Base-by-base conservation (phyloP, 768 basidiomycete genomes). In the Chlorophyllum brunneum region DNA sequence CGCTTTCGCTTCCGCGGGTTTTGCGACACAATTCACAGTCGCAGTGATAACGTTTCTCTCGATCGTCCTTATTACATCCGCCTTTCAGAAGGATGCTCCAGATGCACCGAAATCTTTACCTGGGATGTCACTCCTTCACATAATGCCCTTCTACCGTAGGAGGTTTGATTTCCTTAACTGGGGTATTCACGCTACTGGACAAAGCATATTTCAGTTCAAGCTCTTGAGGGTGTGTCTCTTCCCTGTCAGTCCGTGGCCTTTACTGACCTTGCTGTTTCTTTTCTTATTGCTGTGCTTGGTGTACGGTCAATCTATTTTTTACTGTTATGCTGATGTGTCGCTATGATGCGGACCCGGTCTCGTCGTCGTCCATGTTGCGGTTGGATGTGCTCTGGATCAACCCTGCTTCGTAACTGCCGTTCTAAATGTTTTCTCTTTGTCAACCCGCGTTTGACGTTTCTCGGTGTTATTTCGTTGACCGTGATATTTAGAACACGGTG, bases 91-190 rank as follows among this genome's bases (percentile, higher is more conserved):
- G 50, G 76, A 79, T 54, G 72, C 67, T 27, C 63, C 69, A 11
- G 80, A 83, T 58, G 65, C 75, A 36, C 82, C 87, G 45, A 72
- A 70, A 40, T 71, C 70, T 46, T 71, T 89, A 5, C 86, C 86
- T 37, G 79, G 82, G 37, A 70, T 72, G 36, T 76, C 78, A 52
- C 69, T 85, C 50, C 74, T 80, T 59, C 75, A 79, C 56, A 82
- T 85, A 49, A 62, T 70, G 26, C 80, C 85, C 13, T 90, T 90
- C 74, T 88, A 88, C 64, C 79, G 77, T 40, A 70, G 68, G 58
- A 77, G 86, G 48, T 82, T 82, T 61, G 86, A 88, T 61, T 90
- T 90, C 65, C 62, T 90, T 54, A 82, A 81, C 60, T 79, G 81
- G 71, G 86, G 82, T 11, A 87, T 88, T 65, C 76, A 79, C 54